Percentiles rank a stretch among this genome's conserved stretches.
Conservation (phyloP, 108 stramenopile species). For the Heterococcus sp. region DNA sequence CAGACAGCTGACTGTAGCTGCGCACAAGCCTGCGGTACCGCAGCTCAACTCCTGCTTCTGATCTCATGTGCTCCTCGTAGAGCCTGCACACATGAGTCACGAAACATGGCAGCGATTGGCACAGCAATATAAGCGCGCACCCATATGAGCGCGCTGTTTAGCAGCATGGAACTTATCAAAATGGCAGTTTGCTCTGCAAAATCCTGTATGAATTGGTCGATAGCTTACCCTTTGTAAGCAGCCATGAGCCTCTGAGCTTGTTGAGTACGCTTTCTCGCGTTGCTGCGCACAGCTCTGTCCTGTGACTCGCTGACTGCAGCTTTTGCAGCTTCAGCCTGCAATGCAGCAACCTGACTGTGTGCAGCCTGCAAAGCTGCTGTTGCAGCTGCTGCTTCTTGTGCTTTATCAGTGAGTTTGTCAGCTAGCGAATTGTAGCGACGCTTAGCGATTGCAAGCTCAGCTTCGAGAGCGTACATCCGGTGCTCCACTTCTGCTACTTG, state of each 20-base stretch:
- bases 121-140: too few relatives aligned
- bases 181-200: too few relatives aligned
- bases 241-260: background rate
- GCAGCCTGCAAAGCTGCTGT: background rate
- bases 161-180: too few relatives aligned
- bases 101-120: too few relatives aligned
- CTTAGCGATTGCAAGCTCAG: too few relatives aligned
- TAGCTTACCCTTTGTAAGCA: background rate
- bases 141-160: too few relatives aligned
- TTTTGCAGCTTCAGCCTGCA: background rate
- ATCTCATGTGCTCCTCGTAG: background rate
- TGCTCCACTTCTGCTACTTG: too few relatives aligned
- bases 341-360: background rate
- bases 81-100: background rate
- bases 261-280: background rate
- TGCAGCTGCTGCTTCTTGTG: background rate
- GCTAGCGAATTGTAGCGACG: too few relatives aligned
- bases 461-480: too few relatives aligned
- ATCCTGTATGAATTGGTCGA: too few relatives aligned
- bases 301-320: background rate
- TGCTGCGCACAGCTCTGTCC: background rate
- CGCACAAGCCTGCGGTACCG: background rate
- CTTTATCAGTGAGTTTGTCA: background rate
- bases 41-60: background rate
- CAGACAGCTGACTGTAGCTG: background rate